Evolutionary conservation across 208 protist genomes (phyloP).

Genomic region (Acanthamoeba quina): DNA sequence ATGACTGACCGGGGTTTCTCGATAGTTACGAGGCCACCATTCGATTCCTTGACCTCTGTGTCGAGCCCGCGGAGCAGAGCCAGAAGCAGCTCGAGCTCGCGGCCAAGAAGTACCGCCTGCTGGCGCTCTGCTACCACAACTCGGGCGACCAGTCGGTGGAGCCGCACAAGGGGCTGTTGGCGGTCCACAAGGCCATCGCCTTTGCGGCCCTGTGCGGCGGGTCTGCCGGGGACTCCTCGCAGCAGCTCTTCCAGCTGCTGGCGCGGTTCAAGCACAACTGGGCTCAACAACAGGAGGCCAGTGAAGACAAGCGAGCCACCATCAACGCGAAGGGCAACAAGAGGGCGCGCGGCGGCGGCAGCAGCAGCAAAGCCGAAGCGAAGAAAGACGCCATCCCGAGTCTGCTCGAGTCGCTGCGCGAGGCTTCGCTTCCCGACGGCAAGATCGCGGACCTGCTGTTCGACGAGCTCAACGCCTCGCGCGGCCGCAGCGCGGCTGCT

Average conservation of each 20-base stretch:
- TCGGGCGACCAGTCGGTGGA: not conserved
- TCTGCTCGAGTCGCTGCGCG: not conserved
- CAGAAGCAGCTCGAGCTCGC: conserved; percentile 36
- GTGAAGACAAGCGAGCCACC: not conserved
- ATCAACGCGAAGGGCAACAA: not conserved
- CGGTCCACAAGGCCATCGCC: conserved; percentile 48
- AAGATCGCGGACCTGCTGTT: conserved; percentile 15
- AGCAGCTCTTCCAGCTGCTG: conserved; percentile 60
- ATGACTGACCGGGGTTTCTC: too few species aligned
- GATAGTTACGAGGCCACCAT: not conserved
- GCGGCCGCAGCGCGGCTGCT: not conserved
- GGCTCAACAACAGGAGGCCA: not conserved
- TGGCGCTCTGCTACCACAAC: conserved; percentile 30
- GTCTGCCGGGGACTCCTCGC: not conserved
- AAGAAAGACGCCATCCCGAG: not conserved
- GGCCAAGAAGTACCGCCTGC: conserved; percentile 12
- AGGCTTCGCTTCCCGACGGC: not conserved
- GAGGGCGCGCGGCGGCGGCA: not conserved
- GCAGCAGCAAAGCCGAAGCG: not conserved
- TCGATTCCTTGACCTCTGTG: not conserved
- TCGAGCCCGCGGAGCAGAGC: not conserved
- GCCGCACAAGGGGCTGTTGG: not conserved
- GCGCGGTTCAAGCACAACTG: conserved; percentile 55
- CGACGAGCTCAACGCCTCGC: conserved; percentile 15
- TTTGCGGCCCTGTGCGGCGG: not conserved